phyloP scores from a whole-genome alignment of 2,329 filamentous ascomycete genomes.

The Leptographium radiaticola region DNA sequence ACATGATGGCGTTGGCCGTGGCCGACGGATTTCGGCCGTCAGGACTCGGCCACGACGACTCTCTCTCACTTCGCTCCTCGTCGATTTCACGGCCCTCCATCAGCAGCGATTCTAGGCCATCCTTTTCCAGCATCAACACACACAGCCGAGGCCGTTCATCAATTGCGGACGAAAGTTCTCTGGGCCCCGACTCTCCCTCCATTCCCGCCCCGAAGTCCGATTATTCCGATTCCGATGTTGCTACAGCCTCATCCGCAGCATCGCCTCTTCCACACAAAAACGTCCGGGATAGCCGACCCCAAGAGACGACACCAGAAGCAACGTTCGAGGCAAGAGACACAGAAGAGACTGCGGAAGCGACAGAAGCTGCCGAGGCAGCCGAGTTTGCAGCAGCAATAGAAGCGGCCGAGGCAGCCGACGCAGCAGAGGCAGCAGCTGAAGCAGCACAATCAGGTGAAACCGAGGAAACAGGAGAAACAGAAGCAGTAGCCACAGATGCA shows the following conservation, averaged over 20 bases:
- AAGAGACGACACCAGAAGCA: not conserved
- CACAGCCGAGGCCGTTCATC: not conserved
- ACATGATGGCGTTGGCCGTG: slow-evolving; percentile 4
- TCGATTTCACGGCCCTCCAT: not conserved
- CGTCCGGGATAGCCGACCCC: not conserved
- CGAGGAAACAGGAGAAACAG: not conserved
- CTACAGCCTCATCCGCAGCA: not conserved
- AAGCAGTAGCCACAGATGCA: not conserved
- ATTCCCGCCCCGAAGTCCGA: not conserved
- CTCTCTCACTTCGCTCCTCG: not conserved
- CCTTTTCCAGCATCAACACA: slow-evolving; percentile 2
- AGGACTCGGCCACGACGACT: not conserved
- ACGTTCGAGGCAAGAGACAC: not conserved
- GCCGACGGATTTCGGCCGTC: slow-evolving; percentile 11
- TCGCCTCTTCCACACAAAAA: not conserved
- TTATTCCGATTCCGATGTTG: not conserved
- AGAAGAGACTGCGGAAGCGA: not conserved
- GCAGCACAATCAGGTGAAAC: not conserved
- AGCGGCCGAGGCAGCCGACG: too few species aligned
- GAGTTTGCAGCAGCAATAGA: not conserved
- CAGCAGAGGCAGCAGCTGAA: too few species aligned
- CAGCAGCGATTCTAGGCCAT: not conserved
- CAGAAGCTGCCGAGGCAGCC: not conserved
- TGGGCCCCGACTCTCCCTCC: not conserved
- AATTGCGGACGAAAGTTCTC: not conserved